Evolutionary conservation across 352 stramenopile genomes (phyloP), one percentile per base, ranked within the genome.

Genomic region (Phytophthora lateralis): DNA sequence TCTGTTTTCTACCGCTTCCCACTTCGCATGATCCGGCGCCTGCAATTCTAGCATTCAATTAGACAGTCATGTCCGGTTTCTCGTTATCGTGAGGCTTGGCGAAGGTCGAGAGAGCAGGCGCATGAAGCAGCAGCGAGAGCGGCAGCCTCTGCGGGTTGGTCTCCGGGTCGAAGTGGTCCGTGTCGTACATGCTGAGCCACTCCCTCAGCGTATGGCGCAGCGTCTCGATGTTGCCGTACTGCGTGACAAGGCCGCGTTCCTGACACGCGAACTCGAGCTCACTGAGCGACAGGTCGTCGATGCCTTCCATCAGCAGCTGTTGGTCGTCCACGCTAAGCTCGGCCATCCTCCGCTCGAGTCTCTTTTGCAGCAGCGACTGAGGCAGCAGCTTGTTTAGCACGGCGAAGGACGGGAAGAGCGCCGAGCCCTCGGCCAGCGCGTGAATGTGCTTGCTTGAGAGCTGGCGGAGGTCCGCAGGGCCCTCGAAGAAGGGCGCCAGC

Each of bases 241-340:
- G 79, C 20, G 73, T 70, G 9, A 85, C 69, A 29, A 95, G 82
- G 7, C 86, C 86, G 8, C 86, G 82, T 56, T 95, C 86, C 52
- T 86, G 73, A 21, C 84, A 93, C n/a, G 86, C 86, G 67, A 95
- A 93, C 72, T 91, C 84, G 17, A 95, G 73, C 54, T 95, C 86
- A 43, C 73, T 80, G n/a, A 91, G 74, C 37, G 81, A 85, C 34
- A 95, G 56, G n/a, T 73, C 54, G 17, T 90, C 80, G 27, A 95
- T 75, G 24, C 80, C 82, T 65, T 90, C 79, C 35, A 76, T 72
- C 20, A 92, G 59, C 26, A 95, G 63, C 65, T 89, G 82, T 10
- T 76, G 68, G 60, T 95, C 86, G 53, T 95, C 86, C 20, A 93
- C 75, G 34, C 71, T 69, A 18, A 95, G 66, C 63, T 90, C 75